Evolutionary conservation across 108 stramenopile genomes (phyloP).

Genomic region (Schizochytrium sp.): DNA sequence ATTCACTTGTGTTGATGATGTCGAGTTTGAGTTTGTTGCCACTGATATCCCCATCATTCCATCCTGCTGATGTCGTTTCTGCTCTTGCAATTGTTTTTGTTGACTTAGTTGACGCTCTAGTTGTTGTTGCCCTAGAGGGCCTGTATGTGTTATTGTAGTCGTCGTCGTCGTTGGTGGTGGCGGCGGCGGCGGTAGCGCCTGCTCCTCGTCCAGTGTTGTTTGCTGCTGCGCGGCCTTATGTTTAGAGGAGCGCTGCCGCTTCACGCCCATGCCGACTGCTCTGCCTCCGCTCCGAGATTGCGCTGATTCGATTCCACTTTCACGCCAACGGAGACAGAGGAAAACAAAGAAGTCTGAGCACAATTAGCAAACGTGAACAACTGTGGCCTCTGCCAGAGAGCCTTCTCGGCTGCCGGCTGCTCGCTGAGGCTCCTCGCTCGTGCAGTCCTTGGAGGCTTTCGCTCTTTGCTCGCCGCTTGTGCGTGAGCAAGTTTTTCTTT

Average conservation of each 20-base stretch:
- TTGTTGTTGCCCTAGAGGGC: not conserved
- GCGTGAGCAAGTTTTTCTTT: too few relatives aligned
- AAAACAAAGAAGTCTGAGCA: too few relatives aligned
- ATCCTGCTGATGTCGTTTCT: not conserved
- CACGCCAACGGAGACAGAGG: too few relatives aligned
- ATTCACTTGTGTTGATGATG: not conserved
- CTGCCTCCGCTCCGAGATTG: too few relatives aligned
- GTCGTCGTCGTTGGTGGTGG: not conserved
- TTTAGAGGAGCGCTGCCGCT: slow-evolving; percentile 20
- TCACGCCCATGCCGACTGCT: not conserved
- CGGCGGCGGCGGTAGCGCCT: slow-evolving; percentile 3
- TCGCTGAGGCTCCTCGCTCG: too few relatives aligned
- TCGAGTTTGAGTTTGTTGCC: slow-evolving; percentile 1
- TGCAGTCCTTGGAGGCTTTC: too few relatives aligned
- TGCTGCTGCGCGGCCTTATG: not conserved
- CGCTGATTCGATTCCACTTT: too few relatives aligned
- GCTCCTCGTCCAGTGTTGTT: not conserved
- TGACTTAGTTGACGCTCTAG: not conserved
- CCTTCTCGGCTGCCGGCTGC: too few relatives aligned
- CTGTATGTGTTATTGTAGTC: not conserved
- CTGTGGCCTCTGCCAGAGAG: too few relatives aligned
- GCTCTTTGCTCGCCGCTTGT: too few relatives aligned
- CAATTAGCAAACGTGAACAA: too few relatives aligned
- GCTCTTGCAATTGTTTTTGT: not conserved
- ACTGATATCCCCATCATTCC: not conserved